These are phyloP conservation scores for Spiromastix sp. DNA, from an alignment of 2,329 filamentous ascomycete species.

Conservation along the genomic window DNA sequence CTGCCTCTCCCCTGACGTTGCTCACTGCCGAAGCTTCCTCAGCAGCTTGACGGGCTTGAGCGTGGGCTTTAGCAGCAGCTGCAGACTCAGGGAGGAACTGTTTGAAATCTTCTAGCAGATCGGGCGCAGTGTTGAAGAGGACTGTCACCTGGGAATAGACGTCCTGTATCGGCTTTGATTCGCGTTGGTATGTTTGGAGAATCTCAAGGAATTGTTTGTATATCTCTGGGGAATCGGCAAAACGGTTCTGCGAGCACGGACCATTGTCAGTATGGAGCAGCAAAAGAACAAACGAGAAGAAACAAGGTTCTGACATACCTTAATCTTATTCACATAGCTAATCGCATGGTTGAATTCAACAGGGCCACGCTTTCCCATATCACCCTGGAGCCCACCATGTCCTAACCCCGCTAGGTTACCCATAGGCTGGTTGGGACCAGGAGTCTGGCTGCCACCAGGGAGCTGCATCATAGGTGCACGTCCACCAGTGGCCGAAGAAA, in stretches of 20 bases:
- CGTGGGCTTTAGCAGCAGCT: constrained; percentile 54
- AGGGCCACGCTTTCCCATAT: constrained; percentile 74
- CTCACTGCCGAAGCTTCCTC: constrained; percentile 62
- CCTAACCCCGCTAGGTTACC: constrained; percentile 52
- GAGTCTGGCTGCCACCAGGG: constrained; percentile 33
- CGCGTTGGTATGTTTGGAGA: constrained; percentile 91
- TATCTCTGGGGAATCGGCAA: constrained; percentile 91
- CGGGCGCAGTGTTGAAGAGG: constrained; percentile 84
- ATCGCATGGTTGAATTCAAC: constrained; percentile 99
- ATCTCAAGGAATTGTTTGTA: constrained; percentile 99
- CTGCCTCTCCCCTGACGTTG: constrained; percentile 47
- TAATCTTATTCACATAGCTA: constrained; percentile 99
- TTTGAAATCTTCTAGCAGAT: constrained; percentile 95
- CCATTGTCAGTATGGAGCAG: constrained; percentile 1
- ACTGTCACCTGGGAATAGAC: constrained; percentile 95
- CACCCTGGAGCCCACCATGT: constrained; percentile 42
- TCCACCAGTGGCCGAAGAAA: constrained; percentile 47
- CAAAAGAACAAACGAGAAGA: not conserved
- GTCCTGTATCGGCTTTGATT: constrained; percentile 96
- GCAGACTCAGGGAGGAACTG: constrained; percentile 92
- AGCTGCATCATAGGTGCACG: constrained; percentile 41
- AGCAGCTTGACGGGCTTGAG: constrained; percentile 46
- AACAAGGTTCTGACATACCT: too few species aligned
- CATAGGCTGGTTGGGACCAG: constrained; percentile 40
- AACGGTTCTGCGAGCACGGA: constrained; percentile 61